These are phyloP conservation scores for Aspergillus fischeri DNA, from an alignment of 2,329 filamentous ascomycete genomes.

Conservation along the genomic window DNA sequence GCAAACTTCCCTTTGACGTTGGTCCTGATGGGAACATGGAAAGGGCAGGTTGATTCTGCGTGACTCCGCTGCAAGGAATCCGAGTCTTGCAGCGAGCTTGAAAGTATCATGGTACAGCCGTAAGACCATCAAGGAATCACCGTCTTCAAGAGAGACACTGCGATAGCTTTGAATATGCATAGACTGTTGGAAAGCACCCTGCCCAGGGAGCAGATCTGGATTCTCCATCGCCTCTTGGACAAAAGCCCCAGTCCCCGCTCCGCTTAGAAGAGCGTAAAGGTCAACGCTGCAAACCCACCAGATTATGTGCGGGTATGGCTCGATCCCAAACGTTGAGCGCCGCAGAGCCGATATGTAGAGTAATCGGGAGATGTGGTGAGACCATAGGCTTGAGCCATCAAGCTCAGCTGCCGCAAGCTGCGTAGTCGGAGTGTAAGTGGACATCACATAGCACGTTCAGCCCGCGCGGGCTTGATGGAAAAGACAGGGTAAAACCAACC, in stretches of 20 bases:
- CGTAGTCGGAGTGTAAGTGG: conserved; percentile 11
- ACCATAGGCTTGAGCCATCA: conserved; percentile 49
- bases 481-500: conserved; percentile 26
- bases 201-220: conserved; percentile 43
- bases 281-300: conserved; percentile 55
- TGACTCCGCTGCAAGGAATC: conserved; percentile 39
- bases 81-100: conserved; percentile 43
- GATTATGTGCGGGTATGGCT: conserved; percentile 49
- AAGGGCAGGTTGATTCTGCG: conserved; percentile 32
- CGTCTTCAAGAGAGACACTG: conserved; percentile 35
- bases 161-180: conserved; percentile 32
- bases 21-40: conserved; percentile 18
- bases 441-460: background rate
- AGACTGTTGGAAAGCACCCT: conserved; percentile 35
- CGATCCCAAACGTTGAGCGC: conserved; percentile 40
- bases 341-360: conserved; percentile 48
- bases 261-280: conserved; percentile 52
- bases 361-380: conserved; percentile 51
- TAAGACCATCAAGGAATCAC: conserved; percentile 35
- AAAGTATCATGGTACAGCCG: conserved; percentile 45
- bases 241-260: conserved; percentile 49
- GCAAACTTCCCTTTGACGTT: conserved; percentile 30
- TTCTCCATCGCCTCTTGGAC: conserved; percentile 45
- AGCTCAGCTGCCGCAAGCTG: conserved; percentile 46
- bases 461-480: background rate